These are phyloP conservation scores for Aquilaria agallochum DNA, from an alignment of 441 rosid species.

Conservation along the genomic window DNA sequence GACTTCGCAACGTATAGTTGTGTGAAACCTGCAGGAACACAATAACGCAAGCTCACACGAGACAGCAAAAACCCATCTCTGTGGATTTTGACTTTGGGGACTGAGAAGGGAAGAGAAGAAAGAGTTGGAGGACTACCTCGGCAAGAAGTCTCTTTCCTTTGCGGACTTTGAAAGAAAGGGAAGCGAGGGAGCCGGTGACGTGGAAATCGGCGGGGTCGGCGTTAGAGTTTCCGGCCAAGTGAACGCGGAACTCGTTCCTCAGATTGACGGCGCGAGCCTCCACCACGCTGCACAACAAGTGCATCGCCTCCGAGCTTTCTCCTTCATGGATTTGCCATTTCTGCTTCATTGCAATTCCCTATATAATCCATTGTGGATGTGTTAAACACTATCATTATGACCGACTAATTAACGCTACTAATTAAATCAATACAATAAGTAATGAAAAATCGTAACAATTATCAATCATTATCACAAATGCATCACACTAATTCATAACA, in stretches of 20 bases:
- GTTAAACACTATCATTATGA: too few relatives aligned
- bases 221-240: slow-evolving; percentile 29
- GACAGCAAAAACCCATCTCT: background rate
- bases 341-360: slow-evolving; percentile 11
- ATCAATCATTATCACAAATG: too few relatives aligned
- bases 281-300: slow-evolving; percentile 38
- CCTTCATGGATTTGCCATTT: slow-evolving; percentile 62
- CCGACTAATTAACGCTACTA: too few relatives aligned
- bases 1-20: slow-evolving; percentile 53
- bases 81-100: background rate
- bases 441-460: too few relatives aligned
- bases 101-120: background rate
- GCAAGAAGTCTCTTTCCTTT: slow-evolving; percentile 53
- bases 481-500: too few relatives aligned
- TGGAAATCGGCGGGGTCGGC: slow-evolving; percentile 39
- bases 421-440: too few relatives aligned
- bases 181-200: slow-evolving; percentile 43
- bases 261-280: slow-evolving; percentile 51
- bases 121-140: slow-evolving; percentile 33
- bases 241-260: slow-evolving; percentile 51
- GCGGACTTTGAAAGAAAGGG: slow-evolving; percentile 59
- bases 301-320: slow-evolving; percentile 29
- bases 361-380: too few relatives aligned
- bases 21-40: slow-evolving; percentile 40
- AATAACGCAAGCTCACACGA: background rate